Evolutionary conservation across 1,284 basidiomycete species (phyloP).

Genomic region (Rhodotorula sp.): DNA sequence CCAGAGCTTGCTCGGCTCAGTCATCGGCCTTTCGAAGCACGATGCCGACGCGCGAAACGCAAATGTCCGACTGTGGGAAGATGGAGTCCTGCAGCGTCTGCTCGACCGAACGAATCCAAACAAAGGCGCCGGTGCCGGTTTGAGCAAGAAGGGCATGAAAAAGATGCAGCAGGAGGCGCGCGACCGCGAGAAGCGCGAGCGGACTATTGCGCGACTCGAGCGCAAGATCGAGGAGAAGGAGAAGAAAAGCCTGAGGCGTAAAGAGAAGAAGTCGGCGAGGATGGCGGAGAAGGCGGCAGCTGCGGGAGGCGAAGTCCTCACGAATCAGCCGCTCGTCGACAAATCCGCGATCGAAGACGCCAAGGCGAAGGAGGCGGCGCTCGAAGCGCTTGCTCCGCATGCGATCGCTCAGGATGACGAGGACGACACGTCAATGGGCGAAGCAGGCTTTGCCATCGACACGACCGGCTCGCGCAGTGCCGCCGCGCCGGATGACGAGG

Average conservation of each 20-base stretch:
- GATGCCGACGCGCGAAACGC: constrained; percentile 14
- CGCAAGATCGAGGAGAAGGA: constrained; percentile 23
- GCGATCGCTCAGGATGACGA: not conserved
- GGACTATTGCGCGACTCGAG: constrained; percentile 26
- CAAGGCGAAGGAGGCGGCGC: constrained; percentile 2
- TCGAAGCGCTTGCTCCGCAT: constrained; percentile 4
- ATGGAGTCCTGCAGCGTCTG: constrained; percentile 28
- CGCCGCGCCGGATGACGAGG: constrained; percentile 11
- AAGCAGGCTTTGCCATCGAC: constrained; percentile 10
- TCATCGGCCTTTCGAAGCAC: constrained; percentile 32
- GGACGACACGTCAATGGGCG: not conserved
- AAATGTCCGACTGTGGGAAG: constrained; percentile 11
- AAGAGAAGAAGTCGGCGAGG: constrained; percentile 4
- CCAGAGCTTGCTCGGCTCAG: constrained; percentile 26
- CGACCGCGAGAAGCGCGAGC: constrained; percentile 15
- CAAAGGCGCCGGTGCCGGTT: not conserved
- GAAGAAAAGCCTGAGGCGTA: constrained; percentile 3
- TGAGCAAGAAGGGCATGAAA: constrained; percentile 22
- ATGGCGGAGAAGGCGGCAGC: not conserved
- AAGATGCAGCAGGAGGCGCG: constrained; percentile 15
- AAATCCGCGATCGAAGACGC: constrained; percentile 12
- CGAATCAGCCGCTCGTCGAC: not conserved
- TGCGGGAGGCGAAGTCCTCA: not conserved
- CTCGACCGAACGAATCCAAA: constrained; percentile 3
- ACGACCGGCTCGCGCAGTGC: not conserved